Conservation (phyloP, 2,329 filamentous ascomycete genomes). For the Fusarium anthophilum region DNA sequence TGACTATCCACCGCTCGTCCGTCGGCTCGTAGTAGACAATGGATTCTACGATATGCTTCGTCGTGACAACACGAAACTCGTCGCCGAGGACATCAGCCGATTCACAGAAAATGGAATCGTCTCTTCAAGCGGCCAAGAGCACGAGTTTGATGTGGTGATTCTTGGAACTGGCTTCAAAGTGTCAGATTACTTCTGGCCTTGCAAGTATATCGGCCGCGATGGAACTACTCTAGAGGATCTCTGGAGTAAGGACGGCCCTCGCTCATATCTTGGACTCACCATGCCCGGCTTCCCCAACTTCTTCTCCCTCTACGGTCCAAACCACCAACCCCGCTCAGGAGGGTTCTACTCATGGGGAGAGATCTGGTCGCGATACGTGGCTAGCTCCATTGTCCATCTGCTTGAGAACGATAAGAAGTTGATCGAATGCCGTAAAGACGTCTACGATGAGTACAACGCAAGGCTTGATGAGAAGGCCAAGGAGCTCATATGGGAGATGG, state of each 20-base stretch:
- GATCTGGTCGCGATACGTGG: background rate
- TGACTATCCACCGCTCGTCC: background rate
- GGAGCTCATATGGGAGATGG: background rate
- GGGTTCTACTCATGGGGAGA: background rate
- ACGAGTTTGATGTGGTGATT: background rate
- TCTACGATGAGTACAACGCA: background rate
- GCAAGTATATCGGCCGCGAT: background rate
- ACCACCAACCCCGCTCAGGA: background rate
- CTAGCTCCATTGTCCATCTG: background rate
- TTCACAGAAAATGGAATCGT: background rate
- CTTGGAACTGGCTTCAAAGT: background rate
- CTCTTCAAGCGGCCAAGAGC: background rate
- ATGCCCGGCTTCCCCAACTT: background rate
- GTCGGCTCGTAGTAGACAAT: background rate
- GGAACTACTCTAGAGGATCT: background rate
- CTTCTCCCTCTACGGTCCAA: background rate
- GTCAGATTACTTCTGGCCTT: background rate
- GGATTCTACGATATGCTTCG: background rate
- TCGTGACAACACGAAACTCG: background rate
- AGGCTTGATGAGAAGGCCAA: background rate
- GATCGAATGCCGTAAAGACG: background rate
- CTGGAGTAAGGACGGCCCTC: background rate
- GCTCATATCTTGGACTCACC: background rate
- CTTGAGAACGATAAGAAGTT: background rate
- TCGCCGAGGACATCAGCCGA: background rate